Base-by-base conservation (phyloP, 148 eudicot genomes). In the Talinum fruticosum region DNA sequence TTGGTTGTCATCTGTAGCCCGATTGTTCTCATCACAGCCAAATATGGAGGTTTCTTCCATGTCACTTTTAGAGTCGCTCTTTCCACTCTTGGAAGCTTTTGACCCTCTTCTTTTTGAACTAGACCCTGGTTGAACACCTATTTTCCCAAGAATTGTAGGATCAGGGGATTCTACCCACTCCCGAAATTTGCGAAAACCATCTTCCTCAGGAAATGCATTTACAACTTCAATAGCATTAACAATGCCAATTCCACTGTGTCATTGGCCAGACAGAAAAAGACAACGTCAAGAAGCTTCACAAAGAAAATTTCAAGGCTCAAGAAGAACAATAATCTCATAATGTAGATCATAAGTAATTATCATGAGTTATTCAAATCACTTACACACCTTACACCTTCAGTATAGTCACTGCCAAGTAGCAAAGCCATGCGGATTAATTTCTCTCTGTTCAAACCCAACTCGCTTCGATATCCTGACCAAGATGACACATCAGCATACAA, bases 151-250 rank as follows among this genome's bases (percentile, higher is more conserved):
- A 70, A 96, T 96, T 33, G 84, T 54, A 73, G 99, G 99, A 86
- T 96, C 99, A 76, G 99, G 99, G 16, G 99, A 96, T 81, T 96
- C 99, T 77, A 96, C 84, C 99, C 99, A 96, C 80, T 89, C 95
- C 41, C 97, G 90, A 76, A 96, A 96, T 80, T 89, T 88, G 51
- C 47, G 79, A 64, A 96, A 89, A 29, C 99, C 99, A 82, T 93
- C 91, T 74, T 87, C 91, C 81, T 84, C 97, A 34, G 97, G 97
- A 84, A 96, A 96, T 70, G 99, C 99, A 90, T 89, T 96, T 65
- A 96, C 84, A 83, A 96, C 99, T 85, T 96, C 99, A 72, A 93
- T 89, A 76, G 99, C 99, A 91, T 96, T 96, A 38, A 96, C 99
- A 86, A 96, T 93, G 72, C 99, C 99, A 68, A 96, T 90, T 71